Base-by-base conservation (phyloP, 352 stramenopile species). In the Globisporangium alternatum region DNA sequence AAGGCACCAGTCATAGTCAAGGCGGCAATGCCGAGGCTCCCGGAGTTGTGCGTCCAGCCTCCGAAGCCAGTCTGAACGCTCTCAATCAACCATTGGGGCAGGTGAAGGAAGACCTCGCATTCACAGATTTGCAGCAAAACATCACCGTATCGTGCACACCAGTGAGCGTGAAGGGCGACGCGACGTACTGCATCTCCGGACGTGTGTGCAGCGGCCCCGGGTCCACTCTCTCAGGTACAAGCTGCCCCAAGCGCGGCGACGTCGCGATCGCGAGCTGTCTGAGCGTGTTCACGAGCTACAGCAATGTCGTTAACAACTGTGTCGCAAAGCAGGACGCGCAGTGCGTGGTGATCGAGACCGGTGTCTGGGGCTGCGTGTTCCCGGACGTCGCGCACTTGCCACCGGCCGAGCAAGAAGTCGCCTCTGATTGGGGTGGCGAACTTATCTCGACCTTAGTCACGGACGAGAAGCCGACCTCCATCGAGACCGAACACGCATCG, bases 101-200 rank as follows among this genome's bases (percentile, higher is more conserved):
- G 13, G 39, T 45, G 39, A 45, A 45, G 39, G 15, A 45, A 45
- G 39, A 45, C 35, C 21, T 51, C 37, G 37, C 54, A 28, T 7
- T 52, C 37, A 7, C 15, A n/a, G 56, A 13, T 31, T 6, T 44
- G 10, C 43, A 44, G 37, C 41, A 31, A 13, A 41, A 41, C 35
- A 48, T 19, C 19, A 37, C 5, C 3, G 3, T 47, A 19, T 57
- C 39, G 17, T 88, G 78, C 60, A 70, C 56, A 2, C 41, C 53
- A n/a, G 66, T 88, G 37, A 76, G 55, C 15, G 66, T 88, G 45
- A 62, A 67, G 43, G 75, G 67, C 1, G 74, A 82, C 51, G 70
- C 75, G 13, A 82, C 75, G 3, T 88, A 81, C 53, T 88, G 78
- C 62, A 72, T 86, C 25, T 39, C 64, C 13, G 79, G 75, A 17